Percentiles rank a stretch among this genome's conserved stretches.
phyloP scores from a whole-genome alignment of 805 yeast species.

The Candida morakotiae region DNA sequence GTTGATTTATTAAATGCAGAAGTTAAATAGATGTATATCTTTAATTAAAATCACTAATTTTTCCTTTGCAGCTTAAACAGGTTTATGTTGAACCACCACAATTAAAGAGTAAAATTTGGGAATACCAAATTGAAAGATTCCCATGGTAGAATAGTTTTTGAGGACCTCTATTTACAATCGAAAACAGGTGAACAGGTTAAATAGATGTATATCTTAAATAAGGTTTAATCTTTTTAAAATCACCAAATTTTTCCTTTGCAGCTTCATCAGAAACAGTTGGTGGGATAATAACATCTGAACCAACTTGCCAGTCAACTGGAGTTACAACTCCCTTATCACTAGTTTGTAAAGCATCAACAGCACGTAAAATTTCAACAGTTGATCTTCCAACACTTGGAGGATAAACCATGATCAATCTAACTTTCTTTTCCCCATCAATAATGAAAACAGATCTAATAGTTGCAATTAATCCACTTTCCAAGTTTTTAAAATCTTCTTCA shows the following conservation, averaged over 20 bases:
- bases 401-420: slow-evolving; percentile 60
- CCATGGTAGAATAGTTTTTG: slow-evolving; percentile 21
- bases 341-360: slow-evolving; percentile 64
- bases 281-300: slow-evolving; percentile 70
- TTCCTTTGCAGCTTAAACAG: background rate
- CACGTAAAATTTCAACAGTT: slow-evolving; percentile 70
- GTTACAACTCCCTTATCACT: slow-evolving; percentile 63
- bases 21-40: too few relatives aligned
- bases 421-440: slow-evolving; percentile 63
- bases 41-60: background rate
- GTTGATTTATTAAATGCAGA: slow-evolving; percentile 6
- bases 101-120: slow-evolving; percentile 35
- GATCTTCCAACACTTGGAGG: slow-evolving; percentile 76
- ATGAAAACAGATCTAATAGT: slow-evolving; percentile 71
- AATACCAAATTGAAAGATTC: slow-evolving; percentile 26
- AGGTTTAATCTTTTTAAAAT: slow-evolving; percentile 57
- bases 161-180: slow-evolving; percentile 14
- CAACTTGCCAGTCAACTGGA: slow-evolving; percentile 71
- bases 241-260: slow-evolving; percentile 58
- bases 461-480: slow-evolving; percentile 56
- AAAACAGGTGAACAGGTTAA: slow-evolving; percentile 3
- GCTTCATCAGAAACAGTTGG: slow-evolving; percentile 58
- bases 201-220: slow-evolving; percentile 57
- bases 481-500: slow-evolving; percentile 59
- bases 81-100: slow-evolving; percentile 17